A percentile compares a stretch with the other conserved stretches of the same genome.
These are phyloP conservation scores for Paramecium octaurelia DNA, from an alignment of 73 alveolate species.

Conservation along the genomic window DNA sequence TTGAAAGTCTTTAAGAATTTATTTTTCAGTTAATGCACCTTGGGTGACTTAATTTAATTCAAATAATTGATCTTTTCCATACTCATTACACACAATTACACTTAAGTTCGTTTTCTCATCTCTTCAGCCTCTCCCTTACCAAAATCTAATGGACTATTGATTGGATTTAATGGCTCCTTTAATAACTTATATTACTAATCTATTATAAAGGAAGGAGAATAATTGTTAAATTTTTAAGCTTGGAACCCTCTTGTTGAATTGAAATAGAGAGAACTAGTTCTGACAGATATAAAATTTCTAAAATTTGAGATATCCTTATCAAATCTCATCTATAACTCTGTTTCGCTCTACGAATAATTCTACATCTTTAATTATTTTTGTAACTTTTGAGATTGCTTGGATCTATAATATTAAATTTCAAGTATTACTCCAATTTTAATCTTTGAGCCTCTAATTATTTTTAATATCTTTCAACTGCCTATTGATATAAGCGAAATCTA, in stretches of 20 bases:
- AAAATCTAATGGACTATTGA: background rate
- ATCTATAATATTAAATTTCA: background rate
- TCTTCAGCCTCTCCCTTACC: slow-evolving; percentile 1
- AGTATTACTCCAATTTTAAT: background rate
- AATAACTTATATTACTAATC: background rate
- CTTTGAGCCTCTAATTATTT: background rate
- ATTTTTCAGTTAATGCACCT: background rate
- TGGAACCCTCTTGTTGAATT: background rate
- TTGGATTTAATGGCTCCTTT: background rate
- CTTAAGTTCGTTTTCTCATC: background rate
- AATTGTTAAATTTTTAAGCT: background rate
- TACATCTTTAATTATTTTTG: background rate
- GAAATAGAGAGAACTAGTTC: background rate
- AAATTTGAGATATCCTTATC: background rate
- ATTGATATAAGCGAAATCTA: background rate
- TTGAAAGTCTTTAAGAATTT: background rate
- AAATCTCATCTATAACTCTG: background rate
- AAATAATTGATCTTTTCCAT: background rate
- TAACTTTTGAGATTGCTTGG: background rate
- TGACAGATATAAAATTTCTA: background rate
- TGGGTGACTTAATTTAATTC: background rate
- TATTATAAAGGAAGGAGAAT: background rate
- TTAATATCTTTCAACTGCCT: background rate
- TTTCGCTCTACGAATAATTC: background rate
- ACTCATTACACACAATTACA: background rate